These are phyloP conservation scores for Filobasidium floriforme DNA, from an alignment of 768 basidiomycete species.

Conservation along the genomic window DNA sequence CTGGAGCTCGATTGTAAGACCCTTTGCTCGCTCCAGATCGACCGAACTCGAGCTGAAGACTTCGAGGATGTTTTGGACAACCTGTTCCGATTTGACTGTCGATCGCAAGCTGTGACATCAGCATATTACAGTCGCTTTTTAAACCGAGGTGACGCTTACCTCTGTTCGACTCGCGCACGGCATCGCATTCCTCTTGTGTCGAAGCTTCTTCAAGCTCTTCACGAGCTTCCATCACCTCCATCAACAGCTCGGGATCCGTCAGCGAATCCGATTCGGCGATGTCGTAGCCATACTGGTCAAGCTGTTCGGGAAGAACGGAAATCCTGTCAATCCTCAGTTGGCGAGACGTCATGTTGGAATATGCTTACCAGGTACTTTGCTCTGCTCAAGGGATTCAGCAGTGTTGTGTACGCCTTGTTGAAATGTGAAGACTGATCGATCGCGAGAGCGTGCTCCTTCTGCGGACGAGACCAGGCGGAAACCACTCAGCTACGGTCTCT, in stretches of 20 bases:
- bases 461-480: constrained; percentile 10
- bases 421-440: constrained; percentile 68
- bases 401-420: constrained; percentile 68
- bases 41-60: constrained; percentile 50
- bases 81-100: constrained; percentile 53
- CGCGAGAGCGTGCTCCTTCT: constrained; percentile 59
- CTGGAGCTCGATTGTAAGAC: constrained; percentile 59
- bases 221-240: constrained; percentile 67
- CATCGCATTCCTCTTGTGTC: constrained; percentile 51
- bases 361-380: constrained; percentile 64
- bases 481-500: constrained; percentile 21
- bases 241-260: constrained; percentile 63
- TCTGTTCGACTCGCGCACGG: constrained; percentile 54
- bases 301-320: constrained; percentile 25
- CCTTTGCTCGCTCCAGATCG: constrained; percentile 57
- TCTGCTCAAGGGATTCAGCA: constrained; percentile 64
- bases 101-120: no score
- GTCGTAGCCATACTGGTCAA: constrained; percentile 56
- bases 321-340: background rate
- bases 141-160: constrained; percentile 47
- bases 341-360: background rate
- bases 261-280: constrained; percentile 64
- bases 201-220: constrained; percentile 66
- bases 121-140: no score
- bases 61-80: constrained; percentile 50